Evolutionary conservation across 2,329 filamentous ascomycete species (phyloP), one percentile per base, ranked within the genome.

Genomic region (Aspergillus glaucus): DNA sequence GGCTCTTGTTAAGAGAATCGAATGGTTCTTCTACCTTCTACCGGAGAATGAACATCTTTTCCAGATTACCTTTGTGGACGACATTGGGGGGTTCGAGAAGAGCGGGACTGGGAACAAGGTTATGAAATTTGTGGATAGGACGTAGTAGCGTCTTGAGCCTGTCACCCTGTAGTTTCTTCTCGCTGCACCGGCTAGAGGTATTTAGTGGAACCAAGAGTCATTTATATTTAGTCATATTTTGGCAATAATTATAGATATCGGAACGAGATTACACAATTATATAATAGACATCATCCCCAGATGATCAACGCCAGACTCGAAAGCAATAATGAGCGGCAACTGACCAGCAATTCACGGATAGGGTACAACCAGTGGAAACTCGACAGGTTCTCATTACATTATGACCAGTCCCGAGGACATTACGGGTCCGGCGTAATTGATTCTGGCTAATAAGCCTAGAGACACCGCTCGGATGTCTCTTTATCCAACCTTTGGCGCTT

Each of bases 21-120:
- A 32, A 26, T 24, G 5, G 1, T 52, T 48, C 37, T 50, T 47
- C 19, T 15, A 41, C 9, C 17, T 50, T 14, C 19, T 52, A 7
- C 17, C 42, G 3, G 47, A 50, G 6, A 52, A 50, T 36, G 5
- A 30, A 9, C 48, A 53, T 12, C 37, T 60, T n/a, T 57, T 60
- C 39, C n/a, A 36, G 17, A 24, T 58, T 2, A 50, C 22, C 0
- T 57, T 60, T 45, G 21, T 59, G 14, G 30, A 48, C 6, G 42
- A 49, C 15, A 19, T 50, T 10, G 19, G 43, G 3, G 55, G 49
- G 12, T 59, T 59, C 42, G 50, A 54, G 21, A 46, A 47, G 24
- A 60, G 58, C 26, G 42, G 45, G 4, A 60, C 58, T 0, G 57
- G 51, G 14, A 50, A 50, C 7, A 60, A 61, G 40, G 55, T 59